A percentile compares a stretch with the other conserved stretches of the same genome.
These are phyloP conservation scores for Actinomucor elegans DNA, from an alignment of 371 early-diverging fungal genomes.

Conservation along the genomic window DNA sequence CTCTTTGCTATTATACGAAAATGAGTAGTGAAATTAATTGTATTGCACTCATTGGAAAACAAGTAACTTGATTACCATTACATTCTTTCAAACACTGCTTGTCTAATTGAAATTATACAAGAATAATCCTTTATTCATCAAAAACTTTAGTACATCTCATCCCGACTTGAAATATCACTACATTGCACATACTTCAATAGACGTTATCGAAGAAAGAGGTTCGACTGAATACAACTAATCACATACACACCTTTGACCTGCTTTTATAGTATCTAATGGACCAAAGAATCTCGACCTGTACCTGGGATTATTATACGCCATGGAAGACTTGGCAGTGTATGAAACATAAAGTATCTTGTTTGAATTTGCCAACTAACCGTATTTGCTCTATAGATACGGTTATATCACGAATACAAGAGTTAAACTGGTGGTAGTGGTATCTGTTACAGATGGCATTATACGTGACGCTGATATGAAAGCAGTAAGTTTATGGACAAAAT, in stretches of 20 bases:
- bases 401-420: slow-evolving; percentile 86
- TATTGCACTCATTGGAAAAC: slow-evolving; percentile 73
- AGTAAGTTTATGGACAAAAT: slow-evolving; percentile 41
- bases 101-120: slow-evolving; percentile 28
- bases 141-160: slow-evolving; percentile 71
- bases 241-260: neutral
- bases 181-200: slow-evolving; percentile 84
- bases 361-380: neutral
- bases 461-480: slow-evolving; percentile 79
- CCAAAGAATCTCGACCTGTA: slow-evolving; percentile 74
- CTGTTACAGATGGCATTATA: slow-evolving; percentile 74
- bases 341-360: neutral
- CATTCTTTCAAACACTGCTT: too few relatives aligned
- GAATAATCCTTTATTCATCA: slow-evolving; percentile 86
- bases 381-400: slow-evolving; percentile 61
- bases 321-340: slow-evolving; percentile 86
- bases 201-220: slow-evolving; percentile 88
- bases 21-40: slow-evolving; percentile 70
- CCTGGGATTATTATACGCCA: slow-evolving; percentile 80
- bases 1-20: too few relatives aligned
- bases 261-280: slow-evolving; percentile 54
- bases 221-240: neutral
- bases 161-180: slow-evolving; percentile 87
- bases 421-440: slow-evolving; percentile 76
- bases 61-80: slow-evolving; percentile 14